Evolutionary conservation across 2,329 filamentous ascomycete genomes (phyloP).

Genomic region (Bipolaris gigantea): DNA sequence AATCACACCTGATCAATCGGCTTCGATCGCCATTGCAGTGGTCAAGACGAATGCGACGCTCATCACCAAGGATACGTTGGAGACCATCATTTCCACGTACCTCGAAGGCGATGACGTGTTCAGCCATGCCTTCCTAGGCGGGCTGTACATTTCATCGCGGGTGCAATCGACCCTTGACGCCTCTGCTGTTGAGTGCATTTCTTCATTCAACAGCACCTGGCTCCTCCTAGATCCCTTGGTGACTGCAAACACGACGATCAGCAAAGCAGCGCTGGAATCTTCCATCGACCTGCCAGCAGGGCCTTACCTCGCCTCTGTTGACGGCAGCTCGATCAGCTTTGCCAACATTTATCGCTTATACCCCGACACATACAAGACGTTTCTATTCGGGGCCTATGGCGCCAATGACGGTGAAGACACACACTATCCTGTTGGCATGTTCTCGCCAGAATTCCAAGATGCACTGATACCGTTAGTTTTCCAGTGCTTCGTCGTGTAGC

Average conservation of each 20-base stretch:
- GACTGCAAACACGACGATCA: constrained; percentile 2
- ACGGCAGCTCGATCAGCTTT: constrained; percentile 19
- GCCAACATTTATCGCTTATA: constrained; percentile 37
- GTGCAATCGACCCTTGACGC: constrained; percentile 23
- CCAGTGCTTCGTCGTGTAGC: too few relatives aligned
- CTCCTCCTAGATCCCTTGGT: constrained; percentile 20
- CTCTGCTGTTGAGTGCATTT: constrained; percentile 24
- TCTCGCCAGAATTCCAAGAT: constrained; percentile 32
- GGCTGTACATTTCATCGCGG: constrained; percentile 35
- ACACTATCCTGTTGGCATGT: constrained; percentile 28
- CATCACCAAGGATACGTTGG: constrained; percentile 34
- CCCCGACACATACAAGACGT: constrained; percentile 33
- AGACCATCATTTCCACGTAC: constrained; percentile 37
- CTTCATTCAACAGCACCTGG: constrained; percentile 18
- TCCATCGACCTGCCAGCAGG: constrained; percentile 26
- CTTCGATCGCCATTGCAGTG: constrained; percentile 4
- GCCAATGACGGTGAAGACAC: constrained; percentile 26
- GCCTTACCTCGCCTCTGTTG: constrained; percentile 31
- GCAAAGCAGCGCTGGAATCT: constrained; percentile 1
- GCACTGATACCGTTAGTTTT: constrained; percentile 33
- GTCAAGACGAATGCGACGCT: constrained; percentile 34
- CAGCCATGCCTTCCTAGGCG: constrained; percentile 41
- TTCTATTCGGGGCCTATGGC: constrained; percentile 37
- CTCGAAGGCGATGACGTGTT: constrained; percentile 44
- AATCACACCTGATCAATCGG: not conserved